Percentiles rank a stretch among this genome's conserved stretches.
Evolutionary conservation across 1,139 yeast species (phyloP).

Genomic region (Maudiozyma humilis): DNA sequence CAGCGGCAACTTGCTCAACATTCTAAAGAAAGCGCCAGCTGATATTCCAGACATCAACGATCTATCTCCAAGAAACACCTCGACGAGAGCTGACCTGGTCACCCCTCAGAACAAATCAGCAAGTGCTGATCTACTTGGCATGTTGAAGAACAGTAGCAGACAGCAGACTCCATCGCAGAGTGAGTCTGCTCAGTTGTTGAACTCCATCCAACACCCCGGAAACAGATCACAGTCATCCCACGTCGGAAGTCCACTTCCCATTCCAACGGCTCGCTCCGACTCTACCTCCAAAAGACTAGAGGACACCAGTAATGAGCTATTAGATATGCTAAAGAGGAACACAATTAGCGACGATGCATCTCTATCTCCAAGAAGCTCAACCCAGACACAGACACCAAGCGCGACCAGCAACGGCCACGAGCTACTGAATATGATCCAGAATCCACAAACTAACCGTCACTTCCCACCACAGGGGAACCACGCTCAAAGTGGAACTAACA

Average conservation of each 20-base stretch:
- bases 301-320: constrained; percentile 6
- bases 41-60: not conserved
- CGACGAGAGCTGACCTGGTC: not conserved
- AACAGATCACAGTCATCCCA: not conserved
- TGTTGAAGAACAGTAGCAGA: constrained; percentile 1
- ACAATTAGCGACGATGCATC: not conserved
- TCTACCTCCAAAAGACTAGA: constrained; percentile 1
- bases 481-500: too few relatives aligned
- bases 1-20: constrained; percentile 10
- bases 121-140: not conserved
- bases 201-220: not conserved
- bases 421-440: constrained; percentile 18
- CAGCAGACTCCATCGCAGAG: too few relatives aligned
- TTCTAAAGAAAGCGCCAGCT: constrained; percentile 9
- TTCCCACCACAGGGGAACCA: too few relatives aligned
- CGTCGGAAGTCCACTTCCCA: not conserved
- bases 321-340: constrained; percentile 9
- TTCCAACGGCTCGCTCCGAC: not conserved
- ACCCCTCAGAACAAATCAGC: not conserved
- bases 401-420: constrained; percentile 11
- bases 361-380: not conserved
- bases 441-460: too few relatives aligned
- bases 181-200: not conserved
- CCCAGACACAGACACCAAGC: not conserved
- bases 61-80: not conserved